phyloP scores from a whole-genome alignment of 1,284 basidiomycete genomes.

The Ustilago hordei region DNA sequence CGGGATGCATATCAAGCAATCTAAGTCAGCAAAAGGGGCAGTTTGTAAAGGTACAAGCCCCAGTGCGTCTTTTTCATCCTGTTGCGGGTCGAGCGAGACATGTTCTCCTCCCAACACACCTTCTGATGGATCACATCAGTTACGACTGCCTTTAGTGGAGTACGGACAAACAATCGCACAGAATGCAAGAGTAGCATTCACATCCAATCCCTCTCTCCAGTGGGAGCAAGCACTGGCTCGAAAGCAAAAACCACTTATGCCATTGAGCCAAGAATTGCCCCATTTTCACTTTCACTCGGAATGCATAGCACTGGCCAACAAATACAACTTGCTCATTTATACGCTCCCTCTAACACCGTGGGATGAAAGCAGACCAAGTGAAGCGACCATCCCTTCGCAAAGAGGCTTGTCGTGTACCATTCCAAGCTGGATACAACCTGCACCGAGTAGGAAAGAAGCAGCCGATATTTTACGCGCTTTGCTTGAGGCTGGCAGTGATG shows the following conservation, averaged over 20 bases:
- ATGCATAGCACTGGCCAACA: slow-evolving; percentile 19
- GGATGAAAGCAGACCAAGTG: slow-evolving; percentile 4
- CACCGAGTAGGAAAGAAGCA: slow-evolving; percentile 10
- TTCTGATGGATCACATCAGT: background rate
- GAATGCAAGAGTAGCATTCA: background rate
- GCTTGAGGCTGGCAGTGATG: background rate
- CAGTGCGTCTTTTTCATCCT: background rate
- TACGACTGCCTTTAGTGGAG: background rate
- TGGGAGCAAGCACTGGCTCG: background rate
- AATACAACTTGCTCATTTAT: slow-evolving; percentile 22
- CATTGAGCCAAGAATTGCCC: background rate
- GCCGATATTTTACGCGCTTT: slow-evolving; percentile 9
- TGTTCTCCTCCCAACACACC: background rate
- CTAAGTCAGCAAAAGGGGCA: slow-evolving; percentile 3
- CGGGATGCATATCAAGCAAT: slow-evolving; percentile 9
- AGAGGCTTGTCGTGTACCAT: slow-evolving; percentile 2
- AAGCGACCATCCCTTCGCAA: background rate
- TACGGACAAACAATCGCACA: background rate
- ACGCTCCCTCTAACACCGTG: slow-evolving; percentile 15
- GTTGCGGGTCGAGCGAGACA: background rate
- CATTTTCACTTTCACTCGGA: slow-evolving; percentile 15
- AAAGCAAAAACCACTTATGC: background rate
- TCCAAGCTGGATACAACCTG: slow-evolving; percentile 20
- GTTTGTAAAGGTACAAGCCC: background rate
- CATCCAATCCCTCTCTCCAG: background rate